A percentile compares a stretch with the other conserved stretches of the same genome.
phyloP scores from a whole-genome alignment of 2,329 filamentous ascomycete genomes.

The Neopestalotiopsis clavispora region DNA sequence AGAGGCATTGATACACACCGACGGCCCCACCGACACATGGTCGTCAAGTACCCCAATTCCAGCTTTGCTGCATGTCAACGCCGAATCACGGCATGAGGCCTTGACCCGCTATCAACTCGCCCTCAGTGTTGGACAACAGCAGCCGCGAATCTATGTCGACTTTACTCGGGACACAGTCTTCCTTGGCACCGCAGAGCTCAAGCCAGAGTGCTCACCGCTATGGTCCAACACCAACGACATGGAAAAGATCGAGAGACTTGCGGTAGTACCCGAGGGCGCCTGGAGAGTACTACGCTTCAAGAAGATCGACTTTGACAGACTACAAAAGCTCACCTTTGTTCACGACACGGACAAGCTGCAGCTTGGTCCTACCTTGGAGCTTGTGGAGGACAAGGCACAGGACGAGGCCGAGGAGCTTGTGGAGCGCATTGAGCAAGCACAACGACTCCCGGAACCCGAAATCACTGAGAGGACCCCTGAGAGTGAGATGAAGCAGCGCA shows the following conservation, averaged over 20 bases:
- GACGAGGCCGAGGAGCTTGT: constrained; percentile 27
- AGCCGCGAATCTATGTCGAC: constrained; percentile 36
- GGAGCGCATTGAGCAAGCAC: constrained; percentile 26
- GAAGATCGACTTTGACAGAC: constrained; percentile 29
- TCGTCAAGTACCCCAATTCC: constrained; percentile 35
- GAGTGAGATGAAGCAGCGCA: constrained; percentile 34
- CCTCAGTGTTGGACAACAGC: constrained; percentile 28
- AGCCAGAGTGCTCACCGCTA: constrained; percentile 31
- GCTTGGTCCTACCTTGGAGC: constrained; percentile 28
- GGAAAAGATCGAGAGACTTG: constrained; percentile 30
- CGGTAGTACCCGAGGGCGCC: constrained; percentile 37
- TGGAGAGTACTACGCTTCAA: constrained; percentile 36
- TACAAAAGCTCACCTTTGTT: constrained; percentile 38
- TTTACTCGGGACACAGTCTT: constrained; percentile 37
- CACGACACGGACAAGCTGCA: constrained; percentile 32
- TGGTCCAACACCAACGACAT: constrained; percentile 34
- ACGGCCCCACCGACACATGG: constrained; percentile 31
- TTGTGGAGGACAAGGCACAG: constrained; percentile 32
- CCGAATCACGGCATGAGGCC: constrained; percentile 37
- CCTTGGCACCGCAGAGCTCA: constrained; percentile 34
- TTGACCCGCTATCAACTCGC: constrained; percentile 36
- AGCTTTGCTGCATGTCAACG: constrained; percentile 37
- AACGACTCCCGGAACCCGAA: constrained; percentile 11
- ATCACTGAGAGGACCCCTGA: not conserved
- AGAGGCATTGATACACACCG: constrained; percentile 25